Percentiles rank a stretch among this genome's conserved stretches.
These are phyloP conservation scores for Thraustochytrium sp. DNA, from an alignment of 352 stramenopile species.

Conservation along the genomic window DNA sequence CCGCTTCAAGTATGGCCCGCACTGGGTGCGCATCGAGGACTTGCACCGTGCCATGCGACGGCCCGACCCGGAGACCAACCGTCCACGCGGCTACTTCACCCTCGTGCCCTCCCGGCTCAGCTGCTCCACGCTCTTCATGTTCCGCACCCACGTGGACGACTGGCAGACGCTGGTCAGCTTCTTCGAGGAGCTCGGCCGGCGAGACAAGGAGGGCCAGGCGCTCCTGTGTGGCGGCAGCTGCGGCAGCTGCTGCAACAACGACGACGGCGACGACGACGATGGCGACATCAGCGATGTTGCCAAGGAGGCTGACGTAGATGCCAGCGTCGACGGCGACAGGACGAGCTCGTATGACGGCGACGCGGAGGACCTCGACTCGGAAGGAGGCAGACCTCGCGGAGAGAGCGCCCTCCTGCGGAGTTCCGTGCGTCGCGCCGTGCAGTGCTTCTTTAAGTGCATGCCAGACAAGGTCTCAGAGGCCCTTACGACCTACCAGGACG, in stretches of 20 bases:
- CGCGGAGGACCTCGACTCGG: no score
- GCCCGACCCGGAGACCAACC: constrained; percentile 54
- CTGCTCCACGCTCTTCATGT: neutral
- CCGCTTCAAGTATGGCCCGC: constrained; percentile 87
- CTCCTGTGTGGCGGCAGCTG: neutral
- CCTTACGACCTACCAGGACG: constrained; percentile 12
- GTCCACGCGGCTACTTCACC: constrained; percentile 58
- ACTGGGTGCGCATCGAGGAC: constrained; percentile 65
- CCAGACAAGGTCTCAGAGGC: neutral
- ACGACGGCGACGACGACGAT: neutral
- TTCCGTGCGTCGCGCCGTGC: neutral
- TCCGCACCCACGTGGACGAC: neutral
- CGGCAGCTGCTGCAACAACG: neutral
- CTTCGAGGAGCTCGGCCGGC: constrained; percentile 1
- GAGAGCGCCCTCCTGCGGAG: neutral
- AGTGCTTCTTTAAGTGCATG: constrained; percentile 27
- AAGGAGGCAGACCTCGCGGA: no score
- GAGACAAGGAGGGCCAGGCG: neutral
- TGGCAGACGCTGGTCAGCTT: neutral
- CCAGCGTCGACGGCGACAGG: no score
- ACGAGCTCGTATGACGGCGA: no score
- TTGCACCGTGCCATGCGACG: constrained; percentile 61
- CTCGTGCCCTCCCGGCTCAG: neutral
- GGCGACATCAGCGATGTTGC: no score
- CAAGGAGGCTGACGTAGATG: neutral